Evolutionary conservation across 139 green algal species (phyloP), one percentile per base, ranked within the genome.

Genomic region (Chlorella sorokiniana): DNA sequence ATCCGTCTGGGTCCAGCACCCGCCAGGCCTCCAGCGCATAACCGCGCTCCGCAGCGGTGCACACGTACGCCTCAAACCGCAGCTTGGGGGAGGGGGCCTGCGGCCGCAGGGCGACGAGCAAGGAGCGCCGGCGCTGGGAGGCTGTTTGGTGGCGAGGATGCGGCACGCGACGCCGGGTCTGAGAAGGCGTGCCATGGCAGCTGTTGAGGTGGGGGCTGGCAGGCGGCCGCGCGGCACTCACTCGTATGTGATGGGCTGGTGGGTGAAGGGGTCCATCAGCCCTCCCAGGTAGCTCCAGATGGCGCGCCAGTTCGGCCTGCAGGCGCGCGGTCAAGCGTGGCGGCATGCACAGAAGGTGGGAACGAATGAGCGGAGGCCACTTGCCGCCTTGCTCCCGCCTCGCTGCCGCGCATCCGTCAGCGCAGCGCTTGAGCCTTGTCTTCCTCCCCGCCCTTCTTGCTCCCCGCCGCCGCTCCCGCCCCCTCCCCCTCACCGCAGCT

Each of bases 11-110:
- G 88, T 98, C 94, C 84, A 98, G 86, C 69, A 96, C 81, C 35
- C 94, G 88, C 93, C 92, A 97, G 1, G 92, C 94, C 75, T 98
- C 94, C 51, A 95, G 81, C 6, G 94, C 94, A 83, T 98, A 98
- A 35, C 88, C 84, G 18, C 88, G 86, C 83, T 96, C 91, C 0
- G 94, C 93, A 1, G 94, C 94, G 0, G 94, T 98, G 86, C 93
- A 97, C 29, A 98, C 91, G 71, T 92, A 97, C 31, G 94, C 89
- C 40, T 96, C 91, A 71, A 92, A 95, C 54, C 89, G 73, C 56
- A 72, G 65, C 76, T 81, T 87, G 93, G 62, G 61, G 63, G 62
- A 74, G 76, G 76, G 76, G 76, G 76, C 42, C 76, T 82, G 76
- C 76, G 33, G 42, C 45, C 29, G 95, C 71, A 48, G 88, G 86